Percentiles rank a stretch among this genome's conserved stretches.
Evolutionary conservation across 2,329 filamentous ascomycete species (phyloP).

Genomic region (Penicillium griseofulvum): DNA sequence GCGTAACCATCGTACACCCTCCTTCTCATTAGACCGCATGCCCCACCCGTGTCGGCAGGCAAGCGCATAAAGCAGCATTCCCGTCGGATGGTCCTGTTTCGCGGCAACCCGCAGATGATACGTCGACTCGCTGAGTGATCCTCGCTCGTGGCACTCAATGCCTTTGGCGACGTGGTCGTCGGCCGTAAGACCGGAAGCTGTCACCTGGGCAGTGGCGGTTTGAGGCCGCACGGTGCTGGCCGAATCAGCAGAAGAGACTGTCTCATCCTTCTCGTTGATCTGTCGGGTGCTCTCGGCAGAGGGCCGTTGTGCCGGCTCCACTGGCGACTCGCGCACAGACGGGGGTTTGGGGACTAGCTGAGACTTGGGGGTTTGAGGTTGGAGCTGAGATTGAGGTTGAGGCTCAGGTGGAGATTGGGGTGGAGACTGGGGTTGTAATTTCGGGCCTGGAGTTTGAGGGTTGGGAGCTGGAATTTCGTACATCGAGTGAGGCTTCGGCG

Average conservation of each 20-base stretch:
- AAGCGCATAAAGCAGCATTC: slow-evolving; percentile 92
- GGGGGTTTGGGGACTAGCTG: slow-evolving; percentile 3
- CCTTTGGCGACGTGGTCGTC: slow-evolving; percentile 90
- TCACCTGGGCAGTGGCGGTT: slow-evolving; percentile 30
- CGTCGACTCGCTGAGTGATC: slow-evolving; percentile 86
- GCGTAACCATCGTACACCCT: slow-evolving; percentile 88
- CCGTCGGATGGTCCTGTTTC: slow-evolving; percentile 79
- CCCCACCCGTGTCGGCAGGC: slow-evolving; percentile 97
- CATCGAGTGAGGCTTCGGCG: slow-evolving; percentile 30
- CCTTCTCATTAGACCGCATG: slow-evolving; percentile 85
- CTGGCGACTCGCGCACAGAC: slow-evolving; percentile 8
- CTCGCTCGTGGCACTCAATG: slow-evolving; percentile 84
- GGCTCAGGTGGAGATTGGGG: background rate
- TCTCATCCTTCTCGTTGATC: slow-evolving; percentile 37
- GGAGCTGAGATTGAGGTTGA: background rate
- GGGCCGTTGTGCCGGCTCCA: slow-evolving; percentile 5
- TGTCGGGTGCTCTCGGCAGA: slow-evolving; percentile 15
- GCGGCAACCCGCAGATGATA: slow-evolving; percentile 93
- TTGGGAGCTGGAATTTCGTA: slow-evolving; percentile 20
- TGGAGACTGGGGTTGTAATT: background rate
- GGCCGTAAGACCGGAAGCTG: slow-evolving; percentile 42
- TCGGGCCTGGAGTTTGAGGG: background rate
- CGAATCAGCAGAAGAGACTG: slow-evolving; percentile 57
- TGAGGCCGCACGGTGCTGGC: slow-evolving; percentile 61
- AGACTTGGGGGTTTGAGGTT: slow-evolving; percentile 8